Conservation (phyloP, 192 early-diverging fungal genomes). For the Glomus cerebriforme region DNA sequence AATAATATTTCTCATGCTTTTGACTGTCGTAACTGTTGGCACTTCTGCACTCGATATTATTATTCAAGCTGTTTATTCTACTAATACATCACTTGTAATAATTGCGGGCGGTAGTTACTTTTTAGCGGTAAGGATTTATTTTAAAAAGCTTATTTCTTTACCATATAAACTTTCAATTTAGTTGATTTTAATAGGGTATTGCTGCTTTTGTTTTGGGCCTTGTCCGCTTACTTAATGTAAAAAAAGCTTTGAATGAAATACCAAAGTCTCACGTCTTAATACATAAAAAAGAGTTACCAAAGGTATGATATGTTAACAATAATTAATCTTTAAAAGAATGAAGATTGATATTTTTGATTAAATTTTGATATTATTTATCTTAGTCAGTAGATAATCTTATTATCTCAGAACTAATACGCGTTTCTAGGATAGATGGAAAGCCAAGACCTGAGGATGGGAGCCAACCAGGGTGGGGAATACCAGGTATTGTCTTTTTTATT, state of each 20-base stretch:
- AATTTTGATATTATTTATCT: not conserved
- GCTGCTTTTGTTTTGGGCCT: slow-evolving; percentile 50
- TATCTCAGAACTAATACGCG: slow-evolving; percentile 43
- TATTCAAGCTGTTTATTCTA: not conserved
- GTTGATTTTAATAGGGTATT: slow-evolving; percentile 48
- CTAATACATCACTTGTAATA: not conserved
- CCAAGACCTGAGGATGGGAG: slow-evolving; percentile 49
- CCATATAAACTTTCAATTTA: too few relatives aligned
- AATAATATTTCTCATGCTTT: slow-evolving; percentile 11
- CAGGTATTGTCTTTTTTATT: slow-evolving; percentile 34
- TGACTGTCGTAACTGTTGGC: not conserved
- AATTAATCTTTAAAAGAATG: not conserved
- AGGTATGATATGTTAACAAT: slow-evolving; percentile 33
- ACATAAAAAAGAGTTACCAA: slow-evolving; percentile 49
- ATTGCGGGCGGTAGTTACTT: slow-evolving; percentile 3
- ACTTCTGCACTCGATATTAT: slow-evolving; percentile 17
- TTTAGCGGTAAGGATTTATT: not conserved
- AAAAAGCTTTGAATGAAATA: slow-evolving; percentile 49
- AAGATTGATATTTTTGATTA: not conserved
- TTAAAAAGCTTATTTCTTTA: not conserved
- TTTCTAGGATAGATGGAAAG: slow-evolving; percentile 40
- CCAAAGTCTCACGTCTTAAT: slow-evolving; percentile 57
- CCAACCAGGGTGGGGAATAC: slow-evolving; percentile 56
- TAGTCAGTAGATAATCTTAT: slow-evolving; percentile 53
- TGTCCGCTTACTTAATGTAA: slow-evolving; percentile 51